Percentiles rank a stretch among this genome's conserved stretches.
phyloP scores from a whole-genome alignment of 2,329 filamentous ascomycete genomes.

The Ploettnerulaceae sp. region DNA sequence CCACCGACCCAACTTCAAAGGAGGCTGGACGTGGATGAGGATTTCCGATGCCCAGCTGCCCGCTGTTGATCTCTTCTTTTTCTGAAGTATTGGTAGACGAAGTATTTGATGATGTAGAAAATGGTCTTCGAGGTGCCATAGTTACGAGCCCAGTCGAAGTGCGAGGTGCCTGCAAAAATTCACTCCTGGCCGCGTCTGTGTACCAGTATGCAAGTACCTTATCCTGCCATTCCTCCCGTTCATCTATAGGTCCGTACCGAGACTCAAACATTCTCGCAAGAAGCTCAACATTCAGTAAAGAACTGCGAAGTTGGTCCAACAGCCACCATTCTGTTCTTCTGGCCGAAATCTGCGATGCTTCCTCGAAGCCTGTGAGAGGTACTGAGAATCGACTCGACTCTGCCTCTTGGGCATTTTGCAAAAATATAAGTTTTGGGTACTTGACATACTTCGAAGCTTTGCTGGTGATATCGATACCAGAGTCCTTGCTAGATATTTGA shows the following conservation, averaged over 20 bases:
- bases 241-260: not conserved
- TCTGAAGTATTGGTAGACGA: not conserved
- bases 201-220: conserved; percentile 22
- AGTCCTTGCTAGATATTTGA: not conserved
- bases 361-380: not conserved
- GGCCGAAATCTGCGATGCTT: not conserved
- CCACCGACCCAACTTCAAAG: not conserved
- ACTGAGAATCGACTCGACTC: not conserved
- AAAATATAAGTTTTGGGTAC: conserved; percentile 17
- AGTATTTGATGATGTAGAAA: too few relatives aligned
- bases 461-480: not conserved
- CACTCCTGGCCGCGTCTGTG: conserved; percentile 14
- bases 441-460: conserved; percentile 23
- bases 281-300: conserved; percentile 22
- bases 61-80: not conserved
- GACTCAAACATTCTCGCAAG: conserved; percentile 19
- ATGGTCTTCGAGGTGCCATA: not conserved
- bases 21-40: not conserved
- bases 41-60: not conserved
- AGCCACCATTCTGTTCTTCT: conserved; percentile 24
- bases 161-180: not conserved
- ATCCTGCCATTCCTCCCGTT: conserved; percentile 13
- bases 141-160: not conserved
- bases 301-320: conserved; percentile 17
- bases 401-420: not conserved